Percentiles rank a stretch among this genome's conserved stretches.
Conservation (phyloP, 2,329 filamentous ascomycete species). For the Paecilomyces formosus region DNA sequence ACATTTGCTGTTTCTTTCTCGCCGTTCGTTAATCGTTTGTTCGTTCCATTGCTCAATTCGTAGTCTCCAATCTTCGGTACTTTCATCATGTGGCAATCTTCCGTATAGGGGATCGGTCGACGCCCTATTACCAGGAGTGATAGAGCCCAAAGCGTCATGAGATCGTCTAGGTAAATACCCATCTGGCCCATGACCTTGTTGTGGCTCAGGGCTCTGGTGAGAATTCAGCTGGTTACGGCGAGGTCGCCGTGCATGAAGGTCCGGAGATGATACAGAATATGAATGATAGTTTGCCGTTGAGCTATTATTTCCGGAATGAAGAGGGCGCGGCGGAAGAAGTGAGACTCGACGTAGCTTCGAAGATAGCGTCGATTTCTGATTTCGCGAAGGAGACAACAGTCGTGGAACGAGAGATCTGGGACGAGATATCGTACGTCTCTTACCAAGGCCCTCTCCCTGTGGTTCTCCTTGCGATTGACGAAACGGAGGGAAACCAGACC, state of each 20-base stretch:
- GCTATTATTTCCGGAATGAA: background rate
- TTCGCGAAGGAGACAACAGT: background rate
- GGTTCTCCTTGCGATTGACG: background rate
- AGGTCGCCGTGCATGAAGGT: background rate
- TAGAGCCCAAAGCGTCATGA: constrained; percentile 8
- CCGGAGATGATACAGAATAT: background rate
- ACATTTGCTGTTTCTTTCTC: constrained; percentile 27
- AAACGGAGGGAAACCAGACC: background rate
- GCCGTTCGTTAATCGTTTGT: constrained; percentile 28
- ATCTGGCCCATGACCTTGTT: background rate
- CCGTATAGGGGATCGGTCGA: constrained; percentile 1
- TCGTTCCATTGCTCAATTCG: constrained; percentile 34
- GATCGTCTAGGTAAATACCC: constrained; percentile 12
- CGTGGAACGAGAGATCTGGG: background rate
- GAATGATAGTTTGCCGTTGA: background rate
- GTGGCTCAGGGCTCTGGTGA: background rate
- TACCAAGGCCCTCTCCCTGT: background rate
- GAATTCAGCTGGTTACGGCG: background rate
- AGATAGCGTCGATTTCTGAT: background rate
- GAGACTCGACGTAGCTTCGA: background rate
- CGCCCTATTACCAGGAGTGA: constrained; percentile 7
- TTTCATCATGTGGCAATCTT: constrained; percentile 1
- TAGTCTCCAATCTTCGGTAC: constrained; percentile 26
- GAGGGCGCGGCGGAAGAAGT: background rate
- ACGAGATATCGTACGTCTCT: background rate